Base-by-base conservation (phyloP, 768 basidiomycete genomes). In the Austroboletus festivus region DNA sequence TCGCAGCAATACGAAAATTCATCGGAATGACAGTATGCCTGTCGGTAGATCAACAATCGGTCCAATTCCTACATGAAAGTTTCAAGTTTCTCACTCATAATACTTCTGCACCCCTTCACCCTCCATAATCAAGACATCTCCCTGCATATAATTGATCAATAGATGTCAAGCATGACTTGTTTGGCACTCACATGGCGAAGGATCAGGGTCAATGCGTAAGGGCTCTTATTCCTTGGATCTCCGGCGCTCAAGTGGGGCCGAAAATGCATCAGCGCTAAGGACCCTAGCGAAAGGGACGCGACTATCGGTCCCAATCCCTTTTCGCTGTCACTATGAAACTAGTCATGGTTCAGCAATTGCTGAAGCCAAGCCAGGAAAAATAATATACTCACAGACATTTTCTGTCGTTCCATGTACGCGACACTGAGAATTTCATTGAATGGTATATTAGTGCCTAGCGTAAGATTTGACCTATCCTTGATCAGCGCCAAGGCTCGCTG, bases 241-340 rank as follows among this genome's bases (percentile, higher is more conserved):
- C 74, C 68, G 52, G 64, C 75, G 35, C 54, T 65, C 43, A 67
- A 55, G 51, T 70, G 76, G 23, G 73, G 63, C 19, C 88, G 81
- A 62, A 92, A 92, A 58, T 88, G 82, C 86, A 92, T 92, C 42
- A 82, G 60, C 0, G 89, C 89, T 8, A 85, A 73, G 6, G 87
- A 82, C 33, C 89, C 89, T 18, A 92, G 68, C 0, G 88, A 90
- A 40, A 92, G 65, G 8, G 87, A 85, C 2, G 89, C 88, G 3
- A 92, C 81, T 4, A 78, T 55, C 4, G 84, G 83, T 3, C 87
- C 88, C 4, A 92, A 67, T 4, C 87, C 89, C 11, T 70, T 68
- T 68, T 92, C 89, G 46, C 76, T 78, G 56, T 92, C 89, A 51
- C 84, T 89, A 55, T 91, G 89, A 61, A 88, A 90, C 86, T 89